Percentiles rank a stretch among this genome's conserved stretches.
Conservation (phyloP, 208 protist genomes). For the Leishmania aethiopica region DNA sequence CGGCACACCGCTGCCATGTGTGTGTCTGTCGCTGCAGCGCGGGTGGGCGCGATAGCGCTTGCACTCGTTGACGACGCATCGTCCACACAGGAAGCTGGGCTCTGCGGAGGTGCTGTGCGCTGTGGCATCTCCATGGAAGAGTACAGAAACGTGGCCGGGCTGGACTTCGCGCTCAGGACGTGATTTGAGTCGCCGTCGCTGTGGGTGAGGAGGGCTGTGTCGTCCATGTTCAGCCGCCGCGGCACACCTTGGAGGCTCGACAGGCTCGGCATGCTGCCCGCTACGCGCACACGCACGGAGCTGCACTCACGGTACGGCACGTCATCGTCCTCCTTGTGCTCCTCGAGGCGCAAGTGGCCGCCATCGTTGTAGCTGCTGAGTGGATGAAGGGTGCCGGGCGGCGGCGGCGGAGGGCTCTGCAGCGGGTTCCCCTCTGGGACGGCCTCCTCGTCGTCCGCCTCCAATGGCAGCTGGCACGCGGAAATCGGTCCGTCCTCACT, state of each 20-base stretch:
- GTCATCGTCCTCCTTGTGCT: background rate
- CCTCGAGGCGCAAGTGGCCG: background rate
- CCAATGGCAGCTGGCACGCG: background rate
- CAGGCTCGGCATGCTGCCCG: constrained; percentile 17
- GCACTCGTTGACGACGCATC: background rate
- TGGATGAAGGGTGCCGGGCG: background rate
- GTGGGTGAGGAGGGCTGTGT: background rate
- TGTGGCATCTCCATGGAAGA: constrained; percentile 14
- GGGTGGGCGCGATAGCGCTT: background rate
- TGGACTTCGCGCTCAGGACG: constrained; percentile 11
- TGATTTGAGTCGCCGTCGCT: background rate
- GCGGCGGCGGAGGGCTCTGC: background rate
- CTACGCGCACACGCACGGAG: constrained; percentile 1
- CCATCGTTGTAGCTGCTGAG: background rate
- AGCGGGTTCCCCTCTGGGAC: background rate
- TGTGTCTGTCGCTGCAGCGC: background rate
- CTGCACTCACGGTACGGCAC: background rate
- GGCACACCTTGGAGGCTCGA: constrained; percentile 6
- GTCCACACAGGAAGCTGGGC: background rate
- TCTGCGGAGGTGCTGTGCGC: background rate
- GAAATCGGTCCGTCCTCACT: background rate
- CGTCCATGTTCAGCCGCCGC: constrained; percentile 21
- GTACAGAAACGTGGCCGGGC: background rate
- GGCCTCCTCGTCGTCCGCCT: background rate
- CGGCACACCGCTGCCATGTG: constrained; percentile 26